Evolutionary conservation across 768 basidiomycete species (phyloP), one percentile per base, ranked within the genome.

Genomic region (Flagelloscypha sp.): DNA sequence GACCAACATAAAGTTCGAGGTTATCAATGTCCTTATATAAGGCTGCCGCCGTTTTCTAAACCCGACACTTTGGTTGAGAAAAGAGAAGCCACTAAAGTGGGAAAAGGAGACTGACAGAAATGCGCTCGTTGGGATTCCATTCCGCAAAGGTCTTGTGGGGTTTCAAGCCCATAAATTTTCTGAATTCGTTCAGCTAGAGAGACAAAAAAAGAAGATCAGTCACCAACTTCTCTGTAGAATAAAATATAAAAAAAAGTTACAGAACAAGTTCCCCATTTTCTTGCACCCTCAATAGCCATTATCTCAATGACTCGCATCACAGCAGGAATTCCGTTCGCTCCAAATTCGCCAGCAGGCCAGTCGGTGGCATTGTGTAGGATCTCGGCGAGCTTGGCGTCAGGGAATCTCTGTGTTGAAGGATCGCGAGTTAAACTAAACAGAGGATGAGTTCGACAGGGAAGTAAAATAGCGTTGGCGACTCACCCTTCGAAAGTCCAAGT

Each of bases 11-110:
- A 8, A 90, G 71, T 50, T 89, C 87, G 22, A 89, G 69, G 50
- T 84, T 80, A 46, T 88, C 74, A 37, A 87, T 80, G 43, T 83
- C 66, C 30, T 65, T 66, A 48, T 87, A 86, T 11, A 87, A 65
- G 6, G 68, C 58, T 31, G 70, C 63, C 1, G 87, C 87, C 2
- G 78, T 71, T 10, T 49, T 65, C 79, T 84, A 37, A 17, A 43
- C 24, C 22, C 19, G 24, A 33, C 10, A 23, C 37, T 27, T 8
- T 18, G n/a, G n/a, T n/a, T n/a, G n/a, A n/a, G n/a, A n/a, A 8
- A 5, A 22, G 21, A 19, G 27, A 32, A n/a, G 21, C 20, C 30
- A 41, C 12, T 2, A 22, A 22, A 27, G 37, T 4, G 18, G 15
- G 9, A 7, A 11, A 11, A 24, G 16, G 6, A 24, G 22, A 49